A percentile compares a stretch with the other conserved stretches of the same genome.
These are phyloP conservation scores for Cyclocybe aegerita DNA, from an alignment of 768 basidiomycete genomes.

Conservation along the genomic window DNA sequence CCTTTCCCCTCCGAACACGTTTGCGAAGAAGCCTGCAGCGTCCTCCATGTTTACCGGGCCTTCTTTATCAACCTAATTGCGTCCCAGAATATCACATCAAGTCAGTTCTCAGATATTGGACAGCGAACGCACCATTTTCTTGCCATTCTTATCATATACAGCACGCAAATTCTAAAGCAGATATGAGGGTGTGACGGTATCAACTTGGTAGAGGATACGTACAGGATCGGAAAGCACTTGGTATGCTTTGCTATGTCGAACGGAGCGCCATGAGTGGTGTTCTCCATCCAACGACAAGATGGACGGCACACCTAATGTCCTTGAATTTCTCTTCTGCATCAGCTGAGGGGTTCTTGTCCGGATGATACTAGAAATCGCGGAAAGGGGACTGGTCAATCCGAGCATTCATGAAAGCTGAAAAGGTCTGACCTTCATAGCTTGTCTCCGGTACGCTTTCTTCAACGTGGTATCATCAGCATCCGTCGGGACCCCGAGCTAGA, in stretches of 20 bases:
- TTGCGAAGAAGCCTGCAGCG: conserved; percentile 91
- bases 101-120: background rate
- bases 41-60: conserved; percentile 83
- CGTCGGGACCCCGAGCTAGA: conserved; percentile 65
- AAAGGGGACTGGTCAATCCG: background rate
- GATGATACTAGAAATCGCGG: conserved; percentile 66
- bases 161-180: conserved; percentile 68
- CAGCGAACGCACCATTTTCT: conserved; percentile 62
- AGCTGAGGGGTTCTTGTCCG: conserved; percentile 91
- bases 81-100: background rate
- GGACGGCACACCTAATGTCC: conserved; percentile 75
- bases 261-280: background rate
- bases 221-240: conserved; percentile 87
- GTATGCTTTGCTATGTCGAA: conserved; percentile 78
- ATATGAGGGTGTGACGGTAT: conserved; percentile 3
- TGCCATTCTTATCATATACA: conserved; percentile 95
- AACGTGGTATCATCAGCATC: conserved; percentile 79
- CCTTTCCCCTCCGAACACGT: conserved; percentile 93
- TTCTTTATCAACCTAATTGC: conserved; percentile 66
- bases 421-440: conserved; percentile 81
- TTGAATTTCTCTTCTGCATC: conserved; percentile 97
- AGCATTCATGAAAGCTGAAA: background rate
- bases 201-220: conserved; percentile 24
- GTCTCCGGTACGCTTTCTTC: conserved; percentile 94
- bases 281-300: background rate